These are phyloP conservation scores for Penicillium steckii DNA, from an alignment of 495 filamentous ascomycete genomes.

Conservation along the genomic window DNA sequence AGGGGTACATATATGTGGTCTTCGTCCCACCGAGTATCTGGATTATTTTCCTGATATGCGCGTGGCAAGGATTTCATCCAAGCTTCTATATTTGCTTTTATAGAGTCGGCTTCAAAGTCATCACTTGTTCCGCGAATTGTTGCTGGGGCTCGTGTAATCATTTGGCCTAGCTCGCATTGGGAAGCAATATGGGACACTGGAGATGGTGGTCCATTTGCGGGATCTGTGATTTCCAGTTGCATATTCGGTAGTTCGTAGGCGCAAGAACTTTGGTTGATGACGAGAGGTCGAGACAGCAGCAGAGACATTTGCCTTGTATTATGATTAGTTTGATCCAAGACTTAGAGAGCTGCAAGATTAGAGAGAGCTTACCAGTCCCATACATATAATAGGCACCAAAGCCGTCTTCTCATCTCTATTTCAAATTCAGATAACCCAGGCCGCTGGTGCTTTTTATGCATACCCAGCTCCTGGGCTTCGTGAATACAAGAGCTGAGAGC, in stretches of 20 bases:
- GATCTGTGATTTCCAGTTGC: slow-evolving; percentile 18
- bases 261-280: slow-evolving; percentile 22
- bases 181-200: slow-evolving; percentile 23
- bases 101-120: slow-evolving; percentile 10
- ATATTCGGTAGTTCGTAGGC: slow-evolving; percentile 25
- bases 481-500: slow-evolving; percentile 42
- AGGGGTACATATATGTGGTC: slow-evolving; percentile 40
- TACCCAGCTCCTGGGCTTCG: slow-evolving; percentile 51
- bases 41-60: slow-evolving; percentile 35
- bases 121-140: slow-evolving; percentile 7
- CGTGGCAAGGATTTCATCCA: slow-evolving; percentile 44
- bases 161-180: slow-evolving; percentile 24
- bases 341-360: background rate
- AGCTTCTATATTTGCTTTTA: slow-evolving; percentile 31
- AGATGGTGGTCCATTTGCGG: slow-evolving; percentile 13
- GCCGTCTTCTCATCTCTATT: slow-evolving; percentile 34
- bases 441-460: slow-evolving; percentile 41
- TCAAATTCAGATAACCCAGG: slow-evolving; percentile 41
- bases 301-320: slow-evolving; percentile 32
- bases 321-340: background rate
- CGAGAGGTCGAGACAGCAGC: slow-evolving; percentile 25
- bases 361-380: slow-evolving; percentile 35
- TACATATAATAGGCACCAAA: slow-evolving; percentile 39
- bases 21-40: slow-evolving; percentile 47
- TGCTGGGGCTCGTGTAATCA: slow-evolving; percentile 13